Evolutionary conservation across 495 filamentous ascomycete genomes (phyloP).

Genomic region (Bacidia rubella): DNA sequence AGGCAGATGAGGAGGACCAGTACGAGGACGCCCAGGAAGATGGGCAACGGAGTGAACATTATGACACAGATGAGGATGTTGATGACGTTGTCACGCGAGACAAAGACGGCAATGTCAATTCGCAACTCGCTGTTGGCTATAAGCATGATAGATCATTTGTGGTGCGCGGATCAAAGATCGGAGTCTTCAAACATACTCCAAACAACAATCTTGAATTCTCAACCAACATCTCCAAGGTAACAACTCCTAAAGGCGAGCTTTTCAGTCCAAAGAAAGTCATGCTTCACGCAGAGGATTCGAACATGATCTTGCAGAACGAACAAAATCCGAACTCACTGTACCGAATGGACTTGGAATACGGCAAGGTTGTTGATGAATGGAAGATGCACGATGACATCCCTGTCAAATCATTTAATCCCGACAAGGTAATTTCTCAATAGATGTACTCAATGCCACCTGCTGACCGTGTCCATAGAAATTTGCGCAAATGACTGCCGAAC

Average conservation of each 20-base stretch:
- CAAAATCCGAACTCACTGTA: slow-evolving; percentile 84
- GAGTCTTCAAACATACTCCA: slow-evolving; percentile 91
- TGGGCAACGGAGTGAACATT: slow-evolving; percentile 60
- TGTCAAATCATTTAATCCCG: slow-evolving; percentile 79
- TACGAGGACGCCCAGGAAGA: slow-evolving; percentile 49
- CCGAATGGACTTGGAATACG: slow-evolving; percentile 95
- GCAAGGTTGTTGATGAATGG: slow-evolving; percentile 99
- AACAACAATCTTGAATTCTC: slow-evolving; percentile 91
- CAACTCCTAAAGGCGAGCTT: slow-evolving; percentile 71
- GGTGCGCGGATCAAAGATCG: slow-evolving; percentile 91
- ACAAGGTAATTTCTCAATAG: slow-evolving; percentile 43
- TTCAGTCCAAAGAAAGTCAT: slow-evolving; percentile 97
- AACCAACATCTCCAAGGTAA: slow-evolving; percentile 94
- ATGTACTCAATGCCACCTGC: not conserved
- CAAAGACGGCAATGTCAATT: slow-evolving; percentile 78
- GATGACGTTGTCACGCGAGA: slow-evolving; percentile 64
- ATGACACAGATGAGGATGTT: slow-evolving; percentile 83
- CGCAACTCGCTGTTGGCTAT: slow-evolving; percentile 92
- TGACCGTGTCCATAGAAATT: slow-evolving; percentile 57
- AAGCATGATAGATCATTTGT: slow-evolving; percentile 97
- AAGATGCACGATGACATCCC: slow-evolving; percentile 97
- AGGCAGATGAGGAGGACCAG: slow-evolving; percentile 46
- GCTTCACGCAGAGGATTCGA: slow-evolving; percentile 84
- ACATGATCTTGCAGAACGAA: slow-evolving; percentile 82
- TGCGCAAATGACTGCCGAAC: slow-evolving; percentile 88